Conservation (phyloP, 139 green algal species). For the Deuterostichococcus epilithicus region DNA sequence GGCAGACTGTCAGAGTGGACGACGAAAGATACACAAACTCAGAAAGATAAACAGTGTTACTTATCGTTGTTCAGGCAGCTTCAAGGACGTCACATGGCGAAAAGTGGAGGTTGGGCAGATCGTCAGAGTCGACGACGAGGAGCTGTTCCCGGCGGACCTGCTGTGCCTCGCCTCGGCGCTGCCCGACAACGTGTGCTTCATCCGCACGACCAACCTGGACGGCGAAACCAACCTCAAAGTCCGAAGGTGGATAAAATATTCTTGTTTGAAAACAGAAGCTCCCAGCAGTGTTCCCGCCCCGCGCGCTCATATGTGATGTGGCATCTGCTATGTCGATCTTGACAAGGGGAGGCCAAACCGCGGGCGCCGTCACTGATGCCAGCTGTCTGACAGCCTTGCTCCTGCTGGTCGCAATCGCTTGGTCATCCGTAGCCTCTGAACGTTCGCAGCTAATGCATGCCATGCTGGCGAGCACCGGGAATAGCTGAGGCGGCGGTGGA, state of each 20-base stretch:
- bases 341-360: too few relatives aligned
- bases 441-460: too few relatives aligned
- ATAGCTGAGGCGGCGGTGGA: too few relatives aligned
- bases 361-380: too few relatives aligned
- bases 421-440: too few relatives aligned
- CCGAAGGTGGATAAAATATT: constrained; percentile 42
- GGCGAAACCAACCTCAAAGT: constrained; percentile 95
- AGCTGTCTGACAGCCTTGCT: too few relatives aligned
- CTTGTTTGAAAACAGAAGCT: too few relatives aligned
- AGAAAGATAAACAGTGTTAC: not conserved
- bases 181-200: constrained; percentile 74
- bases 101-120: constrained; percentile 64
- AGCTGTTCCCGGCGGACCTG: constrained; percentile 47
- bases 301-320: too few relatives aligned
- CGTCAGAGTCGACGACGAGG: constrained; percentile 52
- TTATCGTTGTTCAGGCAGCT: constrained; percentile 13
- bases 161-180: constrained; percentile 55
- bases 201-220: constrained; percentile 91
- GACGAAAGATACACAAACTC: not conserved
- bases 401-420: too few relatives aligned
- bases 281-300: too few relatives aligned
- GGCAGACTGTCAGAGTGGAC: constrained; percentile 59
- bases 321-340: too few relatives aligned
- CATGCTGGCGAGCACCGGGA: too few relatives aligned
- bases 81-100: constrained; percentile 46